Percentiles rank a stretch among this genome's conserved stretches.
Evolutionary conservation across 805 yeast species (phyloP).

Genomic region (Yarrowia porcina): DNA sequence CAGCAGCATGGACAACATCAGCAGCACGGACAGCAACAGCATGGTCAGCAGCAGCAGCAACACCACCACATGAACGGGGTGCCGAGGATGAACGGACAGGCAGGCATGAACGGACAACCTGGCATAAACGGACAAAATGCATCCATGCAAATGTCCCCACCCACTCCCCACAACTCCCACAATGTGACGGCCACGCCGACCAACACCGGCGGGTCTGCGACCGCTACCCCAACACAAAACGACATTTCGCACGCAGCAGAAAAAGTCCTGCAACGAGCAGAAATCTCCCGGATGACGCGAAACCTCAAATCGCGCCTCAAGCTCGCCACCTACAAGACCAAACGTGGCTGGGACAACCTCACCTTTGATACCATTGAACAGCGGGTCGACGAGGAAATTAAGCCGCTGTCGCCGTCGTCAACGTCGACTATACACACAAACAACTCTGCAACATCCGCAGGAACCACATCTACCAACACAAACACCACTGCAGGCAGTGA

Average conservation of each 20-base stretch:
- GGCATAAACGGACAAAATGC: neutral
- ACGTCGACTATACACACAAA: neutral
- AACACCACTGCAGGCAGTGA: conserved; percentile 23
- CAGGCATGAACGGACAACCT: neutral
- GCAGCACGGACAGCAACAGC: neutral
- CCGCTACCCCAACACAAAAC: neutral
- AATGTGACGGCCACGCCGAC: neutral
- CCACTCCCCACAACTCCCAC: neutral
- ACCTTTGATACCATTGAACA: conserved; percentile 41
- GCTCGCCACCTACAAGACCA: conserved; percentile 43
- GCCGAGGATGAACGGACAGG: neutral
- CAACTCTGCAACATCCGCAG: neutral
- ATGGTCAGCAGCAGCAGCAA: too few relatives aligned
- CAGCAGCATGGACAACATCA: neutral
- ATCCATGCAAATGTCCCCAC: neutral
- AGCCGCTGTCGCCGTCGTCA: neutral
- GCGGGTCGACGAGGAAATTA: conserved; percentile 30
- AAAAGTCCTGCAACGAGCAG: conserved; percentile 44
- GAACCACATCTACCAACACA: neutral
- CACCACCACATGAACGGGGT: neutral
- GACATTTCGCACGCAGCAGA: conserved; percentile 34
- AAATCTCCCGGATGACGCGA: conserved; percentile 43
- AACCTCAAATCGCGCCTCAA: conserved; percentile 44
- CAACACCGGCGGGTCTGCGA: neutral
- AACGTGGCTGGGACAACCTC: conserved; percentile 42